Conservation (phyloP, 345 rosid genomes). For the Eucalyptus pauciflora region DNA sequence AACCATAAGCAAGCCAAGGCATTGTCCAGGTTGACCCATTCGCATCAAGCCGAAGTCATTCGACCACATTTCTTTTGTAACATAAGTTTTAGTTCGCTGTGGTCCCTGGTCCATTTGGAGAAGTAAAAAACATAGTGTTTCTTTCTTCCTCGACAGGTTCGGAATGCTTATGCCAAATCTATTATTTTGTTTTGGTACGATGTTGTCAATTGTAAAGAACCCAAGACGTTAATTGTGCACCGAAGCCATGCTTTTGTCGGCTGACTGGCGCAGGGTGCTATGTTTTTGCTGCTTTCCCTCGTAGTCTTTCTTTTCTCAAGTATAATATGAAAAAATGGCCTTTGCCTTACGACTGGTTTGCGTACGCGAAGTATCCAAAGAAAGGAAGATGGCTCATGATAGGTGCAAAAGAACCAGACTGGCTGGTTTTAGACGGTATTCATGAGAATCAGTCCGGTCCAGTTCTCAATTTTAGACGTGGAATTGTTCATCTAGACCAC, state of each 20-base stretch:
- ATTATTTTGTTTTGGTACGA: neutral
- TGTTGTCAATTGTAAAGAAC: neutral
- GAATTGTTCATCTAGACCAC: neutral
- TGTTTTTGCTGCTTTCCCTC: neutral
- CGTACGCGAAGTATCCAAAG: neutral
- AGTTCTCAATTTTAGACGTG: too few species aligned
- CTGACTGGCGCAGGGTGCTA: neutral
- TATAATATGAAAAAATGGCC: neutral
- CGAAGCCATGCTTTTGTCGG: neutral
- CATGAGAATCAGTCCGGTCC: neutral
- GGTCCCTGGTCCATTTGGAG: neutral
- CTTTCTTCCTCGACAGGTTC: neutral
- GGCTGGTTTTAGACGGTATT: neutral
- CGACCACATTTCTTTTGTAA: neutral
- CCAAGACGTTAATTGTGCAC: neutral
- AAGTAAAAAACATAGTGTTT: neutral
- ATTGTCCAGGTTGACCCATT: neutral
- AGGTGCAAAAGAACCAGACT: neutral
- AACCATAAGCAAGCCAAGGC: neutral
- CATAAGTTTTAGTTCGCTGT: neutral
- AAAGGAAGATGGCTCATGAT: neutral
- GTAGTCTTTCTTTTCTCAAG: neutral
- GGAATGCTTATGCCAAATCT: neutral
- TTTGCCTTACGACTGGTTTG: neutral
- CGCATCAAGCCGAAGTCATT: neutral